phyloP scores from a whole-genome alignment of 371 early-diverging fungal genomes.

The Rhizopus stolonifer region DNA sequence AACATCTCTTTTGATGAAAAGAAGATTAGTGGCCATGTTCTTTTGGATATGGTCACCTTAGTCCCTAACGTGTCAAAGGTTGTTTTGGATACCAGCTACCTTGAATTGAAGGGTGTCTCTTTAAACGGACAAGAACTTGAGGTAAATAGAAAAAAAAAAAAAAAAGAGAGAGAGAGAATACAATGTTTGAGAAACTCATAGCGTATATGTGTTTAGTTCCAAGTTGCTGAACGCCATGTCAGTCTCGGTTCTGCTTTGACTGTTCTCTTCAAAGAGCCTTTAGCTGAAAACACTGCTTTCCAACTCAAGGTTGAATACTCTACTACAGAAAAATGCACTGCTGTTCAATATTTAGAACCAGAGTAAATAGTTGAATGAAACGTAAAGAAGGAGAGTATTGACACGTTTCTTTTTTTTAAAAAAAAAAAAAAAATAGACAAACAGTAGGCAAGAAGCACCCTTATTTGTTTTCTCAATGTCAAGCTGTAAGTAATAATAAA shows the following conservation, averaged over 20 bases:
- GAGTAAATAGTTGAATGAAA: constrained; percentile 5
- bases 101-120: constrained; percentile 58
- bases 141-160: constrained; percentile 43
- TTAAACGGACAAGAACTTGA: constrained; percentile 39
- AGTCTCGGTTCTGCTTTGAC: constrained; percentile 79
- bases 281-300: constrained; percentile 44
- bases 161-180: too few species aligned
- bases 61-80: constrained; percentile 55
- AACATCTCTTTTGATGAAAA: constrained; percentile 74
- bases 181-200: too few species aligned
- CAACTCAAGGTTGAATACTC: constrained; percentile 71
- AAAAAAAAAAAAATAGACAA: constrained; percentile 72
- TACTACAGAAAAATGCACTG: constrained; percentile 82
- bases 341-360: constrained; percentile 90
- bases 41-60: constrained; percentile 56
- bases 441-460: constrained; percentile 92
- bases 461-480: constrained; percentile 95
- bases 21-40: constrained; percentile 67
- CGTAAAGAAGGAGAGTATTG: too few species aligned
- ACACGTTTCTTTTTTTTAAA: too few species aligned
- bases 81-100: constrained; percentile 78
- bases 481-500: constrained; percentile 53
- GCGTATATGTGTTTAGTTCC: constrained; percentile 41
- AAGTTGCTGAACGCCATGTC: constrained; percentile 56
- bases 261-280: constrained; percentile 54